Percentiles rank a stretch among this genome's conserved stretches.
These are phyloP conservation scores for Stachybotrys chartarum DNA, from an alignment of 2,329 filamentous ascomycete genomes.

Conservation along the genomic window DNA sequence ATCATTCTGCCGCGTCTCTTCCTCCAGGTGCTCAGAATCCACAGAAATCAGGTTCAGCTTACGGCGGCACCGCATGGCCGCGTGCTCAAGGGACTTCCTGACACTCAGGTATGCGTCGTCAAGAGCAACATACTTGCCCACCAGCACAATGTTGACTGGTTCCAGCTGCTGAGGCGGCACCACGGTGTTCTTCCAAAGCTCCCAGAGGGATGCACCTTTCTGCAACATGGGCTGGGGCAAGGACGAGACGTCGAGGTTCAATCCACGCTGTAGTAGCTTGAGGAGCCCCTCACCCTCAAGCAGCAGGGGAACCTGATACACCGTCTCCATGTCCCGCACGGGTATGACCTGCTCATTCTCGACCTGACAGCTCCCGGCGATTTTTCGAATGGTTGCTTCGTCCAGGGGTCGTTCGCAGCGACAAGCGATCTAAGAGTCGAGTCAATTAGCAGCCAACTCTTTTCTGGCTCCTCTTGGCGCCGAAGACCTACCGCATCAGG, in stretches of 20 bases:
- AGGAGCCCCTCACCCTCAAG: slow-evolving; percentile 76
- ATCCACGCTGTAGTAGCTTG: slow-evolving; percentile 53
- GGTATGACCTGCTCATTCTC: slow-evolving; percentile 77
- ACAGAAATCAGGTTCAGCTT: slow-evolving; percentile 80
- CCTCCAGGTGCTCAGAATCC: slow-evolving; percentile 78
- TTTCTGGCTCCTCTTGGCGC: neutral
- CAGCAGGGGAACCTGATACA: slow-evolving; percentile 92
- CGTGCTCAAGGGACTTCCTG: slow-evolving; percentile 82
- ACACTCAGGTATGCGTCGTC: slow-evolving; percentile 83
- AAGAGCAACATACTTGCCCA: slow-evolving; percentile 84
- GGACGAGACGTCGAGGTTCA: slow-evolving; percentile 54
- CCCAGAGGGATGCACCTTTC: slow-evolving; percentile 66
- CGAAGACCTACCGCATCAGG: slow-evolving; percentile 54
- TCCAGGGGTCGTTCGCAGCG: slow-evolving; percentile 76
- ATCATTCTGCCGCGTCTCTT: slow-evolving; percentile 48
- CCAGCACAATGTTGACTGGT: slow-evolving; percentile 72
- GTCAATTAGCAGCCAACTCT: neutral
- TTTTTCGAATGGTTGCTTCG: slow-evolving; percentile 70
- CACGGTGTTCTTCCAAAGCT: slow-evolving; percentile 68
- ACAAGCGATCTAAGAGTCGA: slow-evolving; percentile 66
- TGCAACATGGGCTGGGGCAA: slow-evolving; percentile 46
- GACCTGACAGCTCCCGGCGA: slow-evolving; percentile 84
- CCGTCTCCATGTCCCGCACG: slow-evolving; percentile 84
- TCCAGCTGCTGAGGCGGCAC: slow-evolving; percentile 57
- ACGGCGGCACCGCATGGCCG: slow-evolving; percentile 75